Base-by-base conservation (phyloP, 495 filamentous ascomycete species). In the Hypoxylon trugodes region DNA sequence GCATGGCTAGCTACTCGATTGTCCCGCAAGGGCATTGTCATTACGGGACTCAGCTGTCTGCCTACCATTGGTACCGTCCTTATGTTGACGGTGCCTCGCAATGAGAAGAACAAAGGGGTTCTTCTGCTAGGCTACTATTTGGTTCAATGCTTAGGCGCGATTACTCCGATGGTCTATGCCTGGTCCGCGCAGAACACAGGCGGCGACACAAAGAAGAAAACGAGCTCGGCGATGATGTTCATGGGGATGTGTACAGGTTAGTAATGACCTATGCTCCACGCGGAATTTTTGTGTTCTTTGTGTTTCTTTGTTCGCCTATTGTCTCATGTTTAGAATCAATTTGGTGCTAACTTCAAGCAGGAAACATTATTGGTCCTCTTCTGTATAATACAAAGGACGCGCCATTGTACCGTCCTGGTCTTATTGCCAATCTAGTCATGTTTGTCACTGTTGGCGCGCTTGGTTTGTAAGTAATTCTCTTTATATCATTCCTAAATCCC, bases 111-210 rank as follows among this genome's bases (percentile, higher is more conserved):
- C 22, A 78, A 77, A 59, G 76, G 73, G 0, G 72, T 70, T 19
- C 55, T 79, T n/a, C 56, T 79, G 21, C 68, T 79, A 22, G 74
- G 74, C 0, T 76, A 76, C 21, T 80, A 79, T 33, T 59, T 78
- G 7, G 76, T 77, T 22, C 76, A 75, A 4, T 72, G 76, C 66
- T 71, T 75, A 66, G 77, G 64, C 1, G 68, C 51, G 6, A 63
- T 75, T 72, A 83, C 84, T 6, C 86, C 87, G 3, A 73, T 89
- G 66, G 83, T 89, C 33, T 88, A 87, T 68, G 81, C 84, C 0
- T 89, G 87, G 87, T 83, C 82, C 10, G 86, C 84, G 0, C 85
- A 81, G 61, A 89, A 89, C 65, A 89, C 86, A 0, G 87, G 79
- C 1, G 86, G 86, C 0, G 86, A 89, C 59, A 88, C 86, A 12